Percentiles rank a stretch among this genome's conserved stretches.
Evolutionary conservation across 768 basidiomycete species (phyloP).

Genomic region (Scleroderma citrinum): DNA sequence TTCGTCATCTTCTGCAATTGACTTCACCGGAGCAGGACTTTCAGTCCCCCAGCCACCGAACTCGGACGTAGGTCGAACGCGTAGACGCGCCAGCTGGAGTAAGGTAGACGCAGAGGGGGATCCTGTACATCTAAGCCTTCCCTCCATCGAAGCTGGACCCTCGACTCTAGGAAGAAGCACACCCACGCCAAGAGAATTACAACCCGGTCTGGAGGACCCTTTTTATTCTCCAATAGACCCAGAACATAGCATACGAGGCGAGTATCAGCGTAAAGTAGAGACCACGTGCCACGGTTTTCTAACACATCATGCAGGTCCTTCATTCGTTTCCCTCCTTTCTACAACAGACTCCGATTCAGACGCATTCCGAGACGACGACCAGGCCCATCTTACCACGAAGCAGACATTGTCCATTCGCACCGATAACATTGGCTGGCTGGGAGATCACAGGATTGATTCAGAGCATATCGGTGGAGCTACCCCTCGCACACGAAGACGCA

Average conservation of each 20-base stretch:
- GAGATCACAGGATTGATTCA: constrained; percentile 33
- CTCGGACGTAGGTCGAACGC: constrained; percentile 30
- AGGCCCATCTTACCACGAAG: constrained; percentile 50
- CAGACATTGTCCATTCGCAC: constrained; percentile 34
- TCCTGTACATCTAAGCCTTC: constrained; percentile 38
- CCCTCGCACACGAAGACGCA: constrained; percentile 33
- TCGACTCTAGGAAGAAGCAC: constrained; percentile 18
- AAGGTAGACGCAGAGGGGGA: constrained; percentile 41
- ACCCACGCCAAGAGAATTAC: constrained; percentile 15
- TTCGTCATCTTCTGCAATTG: constrained; percentile 52
- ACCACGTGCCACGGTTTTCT: constrained; percentile 33
- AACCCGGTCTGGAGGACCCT: constrained; percentile 37
- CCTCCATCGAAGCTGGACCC: constrained; percentile 16
- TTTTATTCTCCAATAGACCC: constrained; percentile 42
- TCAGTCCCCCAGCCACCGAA: constrained; percentile 52
- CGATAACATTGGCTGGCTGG: constrained; percentile 23
- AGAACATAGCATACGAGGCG: constrained; percentile 14
- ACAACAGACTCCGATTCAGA: constrained; percentile 28
- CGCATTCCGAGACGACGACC: constrained; percentile 50
- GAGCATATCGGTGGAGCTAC: constrained; percentile 41
- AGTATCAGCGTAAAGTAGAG: not conserved
- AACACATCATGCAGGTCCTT: constrained; percentile 41
- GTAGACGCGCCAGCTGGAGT: constrained; percentile 59
- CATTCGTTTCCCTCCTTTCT: constrained; percentile 47
- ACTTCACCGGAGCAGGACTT: constrained; percentile 45